A percentile compares a stretch with the other conserved stretches of the same genome.
Evolutionary conservation across 73 alveolate species (phyloP).

Genomic region (Paramecium primaurelia): DNA sequence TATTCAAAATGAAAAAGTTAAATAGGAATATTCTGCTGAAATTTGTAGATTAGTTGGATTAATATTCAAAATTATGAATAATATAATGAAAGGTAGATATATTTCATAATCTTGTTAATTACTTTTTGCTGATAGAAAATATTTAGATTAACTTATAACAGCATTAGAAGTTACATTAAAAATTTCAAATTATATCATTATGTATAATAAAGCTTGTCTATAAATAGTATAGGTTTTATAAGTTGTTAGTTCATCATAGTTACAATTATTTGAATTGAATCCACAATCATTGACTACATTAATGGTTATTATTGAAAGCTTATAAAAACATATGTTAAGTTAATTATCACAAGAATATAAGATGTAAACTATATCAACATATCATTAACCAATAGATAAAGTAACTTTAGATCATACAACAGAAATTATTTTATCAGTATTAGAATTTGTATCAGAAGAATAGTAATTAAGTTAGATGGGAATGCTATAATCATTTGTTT

Average conservation of each 20-base stretch:
- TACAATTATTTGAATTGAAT: neutral
- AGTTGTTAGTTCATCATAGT: neutral
- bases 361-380: neutral
- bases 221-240: neutral
- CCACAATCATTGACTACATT: neutral
- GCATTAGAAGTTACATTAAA: neutral
- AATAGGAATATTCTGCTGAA: neutral
- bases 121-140: neutral
- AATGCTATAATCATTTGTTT: neutral
- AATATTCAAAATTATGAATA: neutral
- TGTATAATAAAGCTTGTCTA: neutral
- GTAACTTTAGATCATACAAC: neutral
- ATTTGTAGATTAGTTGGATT: neutral
- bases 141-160: neutral
- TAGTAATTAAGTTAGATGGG: neutral
- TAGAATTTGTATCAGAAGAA: slow-evolving; percentile 8
- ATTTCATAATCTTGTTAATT: neutral
- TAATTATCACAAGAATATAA: neutral
- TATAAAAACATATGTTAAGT: neutral
- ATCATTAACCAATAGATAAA: neutral
- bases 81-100: neutral
- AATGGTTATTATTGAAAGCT: neutral
- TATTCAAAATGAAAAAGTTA: neutral
- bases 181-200: neutral
- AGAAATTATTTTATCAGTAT: neutral